phyloP scores from a whole-genome alignment of 2,329 filamentous ascomycete species.

The Xylogone sp. region DNA sequence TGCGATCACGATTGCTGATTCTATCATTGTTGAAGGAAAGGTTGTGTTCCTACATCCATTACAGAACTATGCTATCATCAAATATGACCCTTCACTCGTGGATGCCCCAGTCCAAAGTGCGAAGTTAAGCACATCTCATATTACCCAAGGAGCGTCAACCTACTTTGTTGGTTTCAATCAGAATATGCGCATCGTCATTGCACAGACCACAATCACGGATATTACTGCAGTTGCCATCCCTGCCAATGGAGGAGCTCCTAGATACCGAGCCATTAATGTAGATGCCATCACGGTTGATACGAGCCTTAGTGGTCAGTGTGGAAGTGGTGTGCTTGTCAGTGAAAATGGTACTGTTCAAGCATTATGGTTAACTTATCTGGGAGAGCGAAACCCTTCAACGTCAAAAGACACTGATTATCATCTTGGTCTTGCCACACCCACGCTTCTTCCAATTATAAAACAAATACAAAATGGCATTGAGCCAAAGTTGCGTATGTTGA shows the following conservation, averaged over 20 bases:
- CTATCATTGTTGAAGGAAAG: slow-evolving; percentile 89
- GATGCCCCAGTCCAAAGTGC: slow-evolving; percentile 90
- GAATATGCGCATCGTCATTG: slow-evolving; percentile 88
- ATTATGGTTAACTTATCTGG: slow-evolving; percentile 94
- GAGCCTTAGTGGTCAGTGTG: slow-evolving; percentile 83
- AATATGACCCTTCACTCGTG: slow-evolving; percentile 92
- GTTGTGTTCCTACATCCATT: slow-evolving; percentile 94
- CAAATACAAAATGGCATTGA: slow-evolving; percentile 77
- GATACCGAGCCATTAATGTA: slow-evolving; percentile 92
- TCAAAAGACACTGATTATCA: slow-evolving; percentile 96
- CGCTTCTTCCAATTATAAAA: slow-evolving; percentile 80
- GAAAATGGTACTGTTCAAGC: slow-evolving; percentile 92
- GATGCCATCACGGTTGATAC: slow-evolving; percentile 98
- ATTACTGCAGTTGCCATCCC: slow-evolving; percentile 97
- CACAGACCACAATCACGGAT: slow-evolving; percentile 92
- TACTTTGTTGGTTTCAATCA: slow-evolving; percentile 99
- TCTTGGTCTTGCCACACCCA: slow-evolving; percentile 84
- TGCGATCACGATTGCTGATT: slow-evolving; percentile 92
- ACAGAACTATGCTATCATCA: slow-evolving; percentile 93
- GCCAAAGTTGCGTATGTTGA: slow-evolving; percentile 83
- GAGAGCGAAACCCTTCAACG: slow-evolving; percentile 74
- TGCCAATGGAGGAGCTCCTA: slow-evolving; percentile 83
- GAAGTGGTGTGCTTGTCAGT: slow-evolving; percentile 85
- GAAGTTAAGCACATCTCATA: slow-evolving; percentile 72
- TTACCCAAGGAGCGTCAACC: slow-evolving; percentile 90